Percentiles rank a stretch among this genome's conserved stretches.
Conservation (phyloP, 2,329 filamentous ascomycete genomes). For the Stenocarpella maydis region DNA sequence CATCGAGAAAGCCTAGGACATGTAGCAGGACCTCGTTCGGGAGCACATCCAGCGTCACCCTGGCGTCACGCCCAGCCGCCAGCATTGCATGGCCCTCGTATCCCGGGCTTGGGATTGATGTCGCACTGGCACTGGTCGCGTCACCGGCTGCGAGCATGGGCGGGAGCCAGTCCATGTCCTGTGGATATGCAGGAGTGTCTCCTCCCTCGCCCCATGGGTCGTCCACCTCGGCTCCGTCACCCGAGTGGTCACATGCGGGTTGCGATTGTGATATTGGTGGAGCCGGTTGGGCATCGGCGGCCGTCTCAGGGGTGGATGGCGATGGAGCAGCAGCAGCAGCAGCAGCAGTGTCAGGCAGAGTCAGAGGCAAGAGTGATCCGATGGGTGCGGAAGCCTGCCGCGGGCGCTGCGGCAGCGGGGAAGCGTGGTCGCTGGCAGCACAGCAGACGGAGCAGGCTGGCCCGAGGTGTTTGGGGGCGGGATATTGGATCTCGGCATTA, state of each 20-base stretch:
- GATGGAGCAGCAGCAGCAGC: not conserved
- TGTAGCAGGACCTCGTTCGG: slow-evolving; percentile 66
- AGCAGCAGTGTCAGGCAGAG: not conserved
- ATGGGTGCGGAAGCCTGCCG: slow-evolving; percentile 13
- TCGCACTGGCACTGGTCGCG: not conserved
- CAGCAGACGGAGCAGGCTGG: slow-evolving; percentile 27
- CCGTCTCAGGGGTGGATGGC: slow-evolving; percentile 10
- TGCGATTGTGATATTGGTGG: slow-evolving; percentile 34
- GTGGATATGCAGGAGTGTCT: slow-evolving; percentile 14
- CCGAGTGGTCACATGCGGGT: slow-evolving; percentile 28
- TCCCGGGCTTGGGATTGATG: not conserved
- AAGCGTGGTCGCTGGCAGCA: slow-evolving; percentile 30
- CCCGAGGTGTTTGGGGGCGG: not conserved
- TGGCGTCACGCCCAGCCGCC: not conserved
- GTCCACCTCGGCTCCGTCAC: not conserved
- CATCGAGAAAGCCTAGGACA: slow-evolving; percentile 64
- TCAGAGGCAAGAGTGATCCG: not conserved
- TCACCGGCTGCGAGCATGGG: slow-evolving; percentile 13
- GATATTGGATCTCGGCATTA: not conserved
- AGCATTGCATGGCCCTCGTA: not conserved
- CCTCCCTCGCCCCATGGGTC: not conserved
- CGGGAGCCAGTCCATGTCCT: not conserved
- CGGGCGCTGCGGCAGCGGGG: slow-evolving; percentile 18
- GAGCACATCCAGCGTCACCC: slow-evolving; percentile 48
- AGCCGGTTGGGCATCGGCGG: slow-evolving; percentile 38